Evolutionary conservation across 2,329 filamentous ascomycete genomes (phyloP).

Genomic region (Colletotrichum sp.): DNA sequence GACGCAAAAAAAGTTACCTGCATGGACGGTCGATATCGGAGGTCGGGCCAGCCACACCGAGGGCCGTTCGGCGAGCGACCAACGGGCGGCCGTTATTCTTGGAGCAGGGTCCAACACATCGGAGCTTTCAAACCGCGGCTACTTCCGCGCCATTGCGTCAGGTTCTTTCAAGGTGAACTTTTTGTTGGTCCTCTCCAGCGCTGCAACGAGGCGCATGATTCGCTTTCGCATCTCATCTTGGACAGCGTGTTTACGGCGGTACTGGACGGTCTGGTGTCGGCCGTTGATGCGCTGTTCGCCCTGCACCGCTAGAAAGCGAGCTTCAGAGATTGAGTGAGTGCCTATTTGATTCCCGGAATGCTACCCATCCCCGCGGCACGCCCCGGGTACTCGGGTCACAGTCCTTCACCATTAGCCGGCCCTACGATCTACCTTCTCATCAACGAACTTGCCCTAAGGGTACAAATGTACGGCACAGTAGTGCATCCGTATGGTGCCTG

Average conservation of each 20-base stretch:
- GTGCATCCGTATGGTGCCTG: not conserved
- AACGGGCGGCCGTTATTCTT: not conserved
- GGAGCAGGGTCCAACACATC: not conserved
- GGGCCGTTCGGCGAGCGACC: conserved; percentile 17
- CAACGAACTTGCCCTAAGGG: not conserved
- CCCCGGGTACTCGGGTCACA: not conserved
- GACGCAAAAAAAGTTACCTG: conserved; percentile 4
- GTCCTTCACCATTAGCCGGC: not conserved
- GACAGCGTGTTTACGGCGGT: not conserved
- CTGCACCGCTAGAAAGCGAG: not conserved
- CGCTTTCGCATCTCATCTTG: not conserved
- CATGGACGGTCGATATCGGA: conserved; percentile 19
- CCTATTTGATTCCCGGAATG: not conserved
- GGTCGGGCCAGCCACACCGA: conserved; percentile 17
- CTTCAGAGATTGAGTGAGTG: not conserved
- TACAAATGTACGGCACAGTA: not conserved
- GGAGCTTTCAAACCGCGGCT: not conserved
- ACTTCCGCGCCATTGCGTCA: conserved; percentile 1
- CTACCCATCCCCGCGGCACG: not conserved
- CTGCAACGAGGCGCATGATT: not conserved
- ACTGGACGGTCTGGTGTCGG: not conserved
- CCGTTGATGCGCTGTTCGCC: not conserved
- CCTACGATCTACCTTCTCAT: not conserved
- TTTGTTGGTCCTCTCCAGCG: not conserved
- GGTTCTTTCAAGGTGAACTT: not conserved